These are phyloP conservation scores for Calonectria pseudoreteaudii DNA, from an alignment of 2,329 filamentous ascomycete species.

Conservation along the genomic window DNA sequence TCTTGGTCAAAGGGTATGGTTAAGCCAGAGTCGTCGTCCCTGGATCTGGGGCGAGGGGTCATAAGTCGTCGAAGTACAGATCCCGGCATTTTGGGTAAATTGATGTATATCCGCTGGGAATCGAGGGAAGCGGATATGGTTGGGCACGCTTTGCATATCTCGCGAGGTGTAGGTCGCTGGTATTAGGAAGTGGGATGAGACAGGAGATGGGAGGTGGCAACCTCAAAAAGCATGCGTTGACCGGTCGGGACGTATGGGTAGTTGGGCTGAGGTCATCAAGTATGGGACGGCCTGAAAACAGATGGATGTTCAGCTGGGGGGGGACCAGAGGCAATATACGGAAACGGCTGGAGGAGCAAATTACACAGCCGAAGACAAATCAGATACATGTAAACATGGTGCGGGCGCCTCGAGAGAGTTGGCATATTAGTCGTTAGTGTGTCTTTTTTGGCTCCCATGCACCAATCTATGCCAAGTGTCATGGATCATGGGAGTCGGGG, in stretches of 20 bases:
- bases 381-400: constrained; percentile 34
- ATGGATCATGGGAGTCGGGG: constrained; percentile 22
- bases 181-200: not conserved
- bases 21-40: constrained; percentile 25
- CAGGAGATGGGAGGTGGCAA: constrained; percentile 8
- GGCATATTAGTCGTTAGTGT: constrained; percentile 15
- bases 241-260: not conserved
- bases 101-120: constrained; percentile 5
- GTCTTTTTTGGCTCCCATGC: constrained; percentile 11
- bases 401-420: constrained; percentile 21
- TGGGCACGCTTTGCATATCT: constrained; percentile 34
- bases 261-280: constrained; percentile 33
- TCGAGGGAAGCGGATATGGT: constrained; percentile 10
- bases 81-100: constrained; percentile 37
- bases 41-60: constrained; percentile 27
- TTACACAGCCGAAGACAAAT: constrained; percentile 23
- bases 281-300: constrained; percentile 29
- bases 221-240: not conserved
- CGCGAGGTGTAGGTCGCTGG: constrained; percentile 8
- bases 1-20: constrained; percentile 35
- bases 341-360: constrained; percentile 6
- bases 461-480: constrained; percentile 20
- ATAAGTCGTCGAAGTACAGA: constrained; percentile 41
- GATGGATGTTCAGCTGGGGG: constrained; percentile 27
- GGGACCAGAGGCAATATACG: constrained; percentile 30